Conservation (phyloP, 1,284 basidiomycete species). For the Leccinum cinnamomeum region DNA sequence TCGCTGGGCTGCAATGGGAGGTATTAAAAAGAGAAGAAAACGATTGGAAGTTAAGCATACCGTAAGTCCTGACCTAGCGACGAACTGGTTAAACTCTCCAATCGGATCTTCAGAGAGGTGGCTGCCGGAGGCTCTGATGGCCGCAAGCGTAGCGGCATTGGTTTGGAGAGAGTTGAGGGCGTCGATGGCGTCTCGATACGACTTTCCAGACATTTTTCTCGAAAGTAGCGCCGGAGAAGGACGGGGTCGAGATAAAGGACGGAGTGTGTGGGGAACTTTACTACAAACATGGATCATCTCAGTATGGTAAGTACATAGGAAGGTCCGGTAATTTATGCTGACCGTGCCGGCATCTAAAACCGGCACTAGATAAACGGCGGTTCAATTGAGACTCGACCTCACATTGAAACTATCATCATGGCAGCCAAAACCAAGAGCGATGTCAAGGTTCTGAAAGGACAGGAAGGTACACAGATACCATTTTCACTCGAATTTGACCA, state of each 20-base stretch:
- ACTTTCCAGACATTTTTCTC: conserved; percentile 46
- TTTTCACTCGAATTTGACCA: neutral
- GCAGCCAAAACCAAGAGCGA: conserved; percentile 49
- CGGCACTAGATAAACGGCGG: neutral
- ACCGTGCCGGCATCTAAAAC: neutral
- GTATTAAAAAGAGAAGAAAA: conserved; percentile 13
- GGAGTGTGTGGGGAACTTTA: conserved; percentile 17
- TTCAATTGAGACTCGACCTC: neutral
- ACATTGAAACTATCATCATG: conserved; percentile 36
- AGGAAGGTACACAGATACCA: conserved; percentile 50
- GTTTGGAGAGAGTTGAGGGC: conserved; percentile 91
- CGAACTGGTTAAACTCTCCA: conserved; percentile 89
- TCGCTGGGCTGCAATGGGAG: conserved; percentile 41
- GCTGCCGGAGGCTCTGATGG: conserved; percentile 76
- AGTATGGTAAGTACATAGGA: neutral
- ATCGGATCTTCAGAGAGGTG: conserved; percentile 73
- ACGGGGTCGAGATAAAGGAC: conserved; percentile 10
- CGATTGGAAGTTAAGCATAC: conserved; percentile 40
- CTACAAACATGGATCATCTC: conserved; percentile 10
- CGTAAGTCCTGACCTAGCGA: conserved; percentile 83
- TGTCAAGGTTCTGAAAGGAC: conserved; percentile 63
- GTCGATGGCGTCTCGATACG: conserved; percentile 82
- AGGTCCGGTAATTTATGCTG: conserved; percentile 7
- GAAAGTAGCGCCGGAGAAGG: conserved; percentile 13
- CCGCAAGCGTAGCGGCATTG: conserved; percentile 90